These are phyloP conservation scores for Bryum argenteum DNA, from an alignment of 225 moss, liverwort and hornwort genomes.

Conservation along the genomic window DNA sequence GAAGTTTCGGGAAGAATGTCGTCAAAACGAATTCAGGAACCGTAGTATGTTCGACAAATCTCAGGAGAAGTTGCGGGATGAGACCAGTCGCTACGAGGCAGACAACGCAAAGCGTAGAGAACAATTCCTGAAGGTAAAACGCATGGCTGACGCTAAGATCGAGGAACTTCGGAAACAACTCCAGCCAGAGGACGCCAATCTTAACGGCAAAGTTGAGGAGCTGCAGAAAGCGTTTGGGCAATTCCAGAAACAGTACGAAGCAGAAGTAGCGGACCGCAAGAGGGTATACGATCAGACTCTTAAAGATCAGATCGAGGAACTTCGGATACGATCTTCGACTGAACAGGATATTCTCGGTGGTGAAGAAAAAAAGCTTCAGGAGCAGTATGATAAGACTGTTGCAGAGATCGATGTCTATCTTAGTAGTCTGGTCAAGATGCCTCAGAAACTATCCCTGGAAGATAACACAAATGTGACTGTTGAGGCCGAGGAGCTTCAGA, in stretches of 20 bases:
- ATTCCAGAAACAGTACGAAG: neutral
- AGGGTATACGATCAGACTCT: neutral
- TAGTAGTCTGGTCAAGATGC: neutral
- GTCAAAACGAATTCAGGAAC: neutral
- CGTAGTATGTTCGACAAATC: neutral
- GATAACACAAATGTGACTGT: neutral
- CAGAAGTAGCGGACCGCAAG: neutral
- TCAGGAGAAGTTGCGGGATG: neutral
- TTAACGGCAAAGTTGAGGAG: neutral
- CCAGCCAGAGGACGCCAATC: neutral
- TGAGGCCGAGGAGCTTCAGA: neutral
- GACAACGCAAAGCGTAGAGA: neutral
- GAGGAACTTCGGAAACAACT: conserved; percentile 9
- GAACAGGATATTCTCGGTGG: neutral
- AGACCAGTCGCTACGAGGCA: neutral
- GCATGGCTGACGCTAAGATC: neutral
- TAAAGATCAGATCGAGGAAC: neutral
- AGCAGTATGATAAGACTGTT: conserved; percentile 1
- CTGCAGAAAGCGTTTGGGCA: neutral
- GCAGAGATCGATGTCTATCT: neutral
- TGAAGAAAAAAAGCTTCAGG: neutral
- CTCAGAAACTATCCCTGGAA: neutral
- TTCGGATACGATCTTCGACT: neutral
- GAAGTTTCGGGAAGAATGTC: neutral
- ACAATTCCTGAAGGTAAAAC: neutral